Evolutionary conservation across 2,329 filamentous ascomycete genomes (phyloP), one percentile per base, ranked within the genome.

Genomic region (Beauveria bassiana): DNA sequence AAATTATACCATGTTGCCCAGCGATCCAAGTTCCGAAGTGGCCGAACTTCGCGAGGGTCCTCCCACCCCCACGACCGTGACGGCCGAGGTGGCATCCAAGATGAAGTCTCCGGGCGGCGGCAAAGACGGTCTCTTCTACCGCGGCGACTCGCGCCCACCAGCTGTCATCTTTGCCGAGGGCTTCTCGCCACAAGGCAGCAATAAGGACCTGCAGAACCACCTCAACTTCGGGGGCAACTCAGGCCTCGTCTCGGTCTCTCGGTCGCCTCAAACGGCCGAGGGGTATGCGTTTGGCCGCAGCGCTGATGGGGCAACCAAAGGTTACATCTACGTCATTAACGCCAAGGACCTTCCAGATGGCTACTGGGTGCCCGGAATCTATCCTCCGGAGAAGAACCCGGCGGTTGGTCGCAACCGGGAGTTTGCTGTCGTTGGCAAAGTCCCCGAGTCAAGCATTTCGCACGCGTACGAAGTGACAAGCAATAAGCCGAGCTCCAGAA

Each of bases 291-390:
- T 63, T 42, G 59, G 62, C 38, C 64, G 59, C 22, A 18, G n/a
- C 12, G 28, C n/a, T 3, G 16, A 45, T 34, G n/a, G 22, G 24
- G 22, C 20, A 1, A 1, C 18, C 2, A 60, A 22, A 14, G 64
- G 62, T 4, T 61, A 64, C 34, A 16, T 65, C 7, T 65, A 63
- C 42, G 55, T 62, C 16, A 24, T 65, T 7, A 47, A 47, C 8
- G 18, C 45, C 4, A 10, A 47, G 9, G 40, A 51, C n/a, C n/a
- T 64, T 6, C 62, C 62, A 1, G 20, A 57, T 5, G 64, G 64
- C 12, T 64, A 60, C 59, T 64, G 59, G 55, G 52, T 65, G 10
- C 64, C 64, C 4, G 63, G 43, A 2, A 20, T 63, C 5, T 63
- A 55, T 16, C 7, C 16, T 18, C 52, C 40, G 5, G 18, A n/a